These are phyloP conservation scores for Henningerozyma blattae DNA, from an alignment of 805 yeast genomes.

Conservation along the genomic window DNA sequence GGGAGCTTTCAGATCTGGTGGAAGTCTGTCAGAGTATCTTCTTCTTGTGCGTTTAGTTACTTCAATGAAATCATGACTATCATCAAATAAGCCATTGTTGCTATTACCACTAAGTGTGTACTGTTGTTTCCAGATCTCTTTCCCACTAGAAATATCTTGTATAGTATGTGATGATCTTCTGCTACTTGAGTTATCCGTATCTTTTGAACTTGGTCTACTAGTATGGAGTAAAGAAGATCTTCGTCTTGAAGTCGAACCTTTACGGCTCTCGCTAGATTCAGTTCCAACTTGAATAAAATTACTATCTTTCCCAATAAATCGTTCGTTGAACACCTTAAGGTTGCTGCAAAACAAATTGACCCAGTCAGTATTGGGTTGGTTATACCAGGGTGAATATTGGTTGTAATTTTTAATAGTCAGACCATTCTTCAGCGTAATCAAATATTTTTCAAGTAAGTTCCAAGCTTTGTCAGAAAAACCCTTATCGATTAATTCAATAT, in stretches of 20 bases:
- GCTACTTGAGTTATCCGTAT: too few relatives aligned
- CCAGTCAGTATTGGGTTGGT: conserved; percentile 18
- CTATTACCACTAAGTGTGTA: too few relatives aligned
- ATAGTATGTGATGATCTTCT: too few relatives aligned
- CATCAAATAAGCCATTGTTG: too few relatives aligned
- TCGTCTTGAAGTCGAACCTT: conserved; percentile 1
- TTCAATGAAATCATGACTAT: conserved; percentile 9
- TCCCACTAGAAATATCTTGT: conserved; percentile 3
- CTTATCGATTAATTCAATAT: conserved; percentile 24
- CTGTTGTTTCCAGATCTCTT: too few relatives aligned
- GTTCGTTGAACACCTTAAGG: conserved; percentile 27
- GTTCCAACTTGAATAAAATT: conserved; percentile 24
- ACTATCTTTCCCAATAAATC: conserved; percentile 27
- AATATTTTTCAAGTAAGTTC: conserved; percentile 11
- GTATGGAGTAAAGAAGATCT: conserved; percentile 4
- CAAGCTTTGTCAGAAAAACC: conserved; percentile 14
- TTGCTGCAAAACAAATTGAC: conserved; percentile 27
- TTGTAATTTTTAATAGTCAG: too few relatives aligned
- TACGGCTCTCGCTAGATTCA: background rate
- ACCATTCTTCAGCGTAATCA: conserved; percentile 2
- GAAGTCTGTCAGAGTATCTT: conserved; percentile 3
- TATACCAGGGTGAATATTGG: conserved; percentile 20
- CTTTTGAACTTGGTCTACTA: too few relatives aligned
- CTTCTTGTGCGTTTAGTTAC: conserved; percentile 11
- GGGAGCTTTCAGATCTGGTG: background rate